A percentile compares a stretch with the other conserved stretches of the same genome.
phyloP scores from a whole-genome alignment of 2,329 filamentous ascomycete genomes.

The Lasiodiplodia hormozganensis region DNA sequence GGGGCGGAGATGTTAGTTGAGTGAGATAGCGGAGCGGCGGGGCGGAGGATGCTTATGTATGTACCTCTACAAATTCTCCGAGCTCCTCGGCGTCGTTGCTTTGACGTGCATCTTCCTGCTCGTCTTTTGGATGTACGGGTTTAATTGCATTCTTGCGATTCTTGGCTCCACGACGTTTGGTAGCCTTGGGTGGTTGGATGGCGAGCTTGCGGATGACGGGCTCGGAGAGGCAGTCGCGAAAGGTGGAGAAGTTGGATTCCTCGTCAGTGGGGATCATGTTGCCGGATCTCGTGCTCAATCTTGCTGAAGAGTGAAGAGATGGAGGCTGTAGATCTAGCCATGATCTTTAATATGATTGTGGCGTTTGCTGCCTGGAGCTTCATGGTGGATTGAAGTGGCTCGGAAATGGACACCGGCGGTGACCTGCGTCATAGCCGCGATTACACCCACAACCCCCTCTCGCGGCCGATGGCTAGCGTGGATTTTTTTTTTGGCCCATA shows the following conservation, averaged over 20 bases:
- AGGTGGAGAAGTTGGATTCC: conserved; percentile 66
- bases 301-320: not conserved
- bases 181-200: conserved; percentile 48
- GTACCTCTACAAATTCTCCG: conserved; percentile 77
- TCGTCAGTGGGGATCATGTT: conserved; percentile 21
- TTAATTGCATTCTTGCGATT: conserved; percentile 50
- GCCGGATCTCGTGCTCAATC: not conserved
- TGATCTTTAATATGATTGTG: not conserved
- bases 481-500: too few species aligned
- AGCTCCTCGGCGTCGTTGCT: conserved; percentile 68
- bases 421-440: conserved; percentile 15
- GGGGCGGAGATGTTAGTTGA: conserved; percentile 16
- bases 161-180: conserved; percentile 55
- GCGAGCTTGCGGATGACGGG: conserved; percentile 69
- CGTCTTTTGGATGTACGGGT: conserved; percentile 13
- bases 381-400: conserved; percentile 5
- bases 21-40: not conserved
- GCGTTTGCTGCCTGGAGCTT: not conserved
- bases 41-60: conserved; percentile 14
- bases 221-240: conserved; percentile 76
- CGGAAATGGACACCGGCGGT: not conserved
- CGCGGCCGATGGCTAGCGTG: too few species aligned
- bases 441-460: too few species aligned
- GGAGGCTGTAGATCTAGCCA: not conserved
- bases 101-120: conserved; percentile 26